These are phyloP conservation scores for Luffa acutangula DNA, from an alignment of 306 rosid species.

Conservation along the genomic window DNA sequence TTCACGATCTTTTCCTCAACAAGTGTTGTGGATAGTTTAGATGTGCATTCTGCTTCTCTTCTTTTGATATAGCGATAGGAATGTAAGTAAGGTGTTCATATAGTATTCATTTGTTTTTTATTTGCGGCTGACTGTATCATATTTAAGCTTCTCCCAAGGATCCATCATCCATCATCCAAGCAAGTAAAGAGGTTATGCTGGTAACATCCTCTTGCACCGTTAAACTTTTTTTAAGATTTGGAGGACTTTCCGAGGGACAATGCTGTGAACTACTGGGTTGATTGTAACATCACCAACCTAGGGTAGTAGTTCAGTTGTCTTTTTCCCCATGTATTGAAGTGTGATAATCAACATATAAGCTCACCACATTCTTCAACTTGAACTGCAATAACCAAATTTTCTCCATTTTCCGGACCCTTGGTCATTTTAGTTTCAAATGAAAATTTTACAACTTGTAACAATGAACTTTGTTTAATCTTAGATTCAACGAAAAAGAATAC, in stretches of 20 bases:
- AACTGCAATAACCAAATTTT: background rate
- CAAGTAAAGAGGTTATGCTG: background rate
- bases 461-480: background rate
- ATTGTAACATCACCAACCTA: background rate
- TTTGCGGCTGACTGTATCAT: background rate
- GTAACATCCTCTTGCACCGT: background rate
- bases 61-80: background rate
- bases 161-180: background rate
- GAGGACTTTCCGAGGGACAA: background rate
- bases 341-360: background rate
- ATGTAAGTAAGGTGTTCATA: too few relatives aligned
- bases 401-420: background rate
- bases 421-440: background rate
- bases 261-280: background rate
- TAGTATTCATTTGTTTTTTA: background rate
- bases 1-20: background rate
- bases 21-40: background rate
- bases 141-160: background rate
- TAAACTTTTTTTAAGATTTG: background rate
- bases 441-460: background rate
- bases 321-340: background rate
- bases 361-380: background rate
- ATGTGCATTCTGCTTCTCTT: background rate
- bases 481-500: background rate
- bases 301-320: background rate